These are phyloP conservation scores for Triangularia setosa DNA, from an alignment of 2,329 filamentous ascomycete genomes.

Conservation along the genomic window DNA sequence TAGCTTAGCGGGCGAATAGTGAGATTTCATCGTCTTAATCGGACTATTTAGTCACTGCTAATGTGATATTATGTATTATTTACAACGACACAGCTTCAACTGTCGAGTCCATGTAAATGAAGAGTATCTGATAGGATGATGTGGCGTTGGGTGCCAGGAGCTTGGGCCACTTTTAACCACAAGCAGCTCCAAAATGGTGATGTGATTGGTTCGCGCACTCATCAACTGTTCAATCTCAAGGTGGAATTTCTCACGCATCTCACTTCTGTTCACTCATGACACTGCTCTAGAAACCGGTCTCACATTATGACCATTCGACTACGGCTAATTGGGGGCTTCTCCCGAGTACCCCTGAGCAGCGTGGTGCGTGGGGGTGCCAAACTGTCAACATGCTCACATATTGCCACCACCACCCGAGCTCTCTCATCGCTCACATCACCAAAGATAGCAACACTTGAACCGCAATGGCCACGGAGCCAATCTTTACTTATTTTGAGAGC, in stretches of 20 bases:
- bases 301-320: constrained; percentile 6
- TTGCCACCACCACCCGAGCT: not conserved
- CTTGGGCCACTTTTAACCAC: not conserved
- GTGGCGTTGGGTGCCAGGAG: not conserved
- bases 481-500: not conserved
- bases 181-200: not conserved
- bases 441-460: not conserved
- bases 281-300: not conserved
- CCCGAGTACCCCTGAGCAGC: not conserved
- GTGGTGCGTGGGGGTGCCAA: not conserved
- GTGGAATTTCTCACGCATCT: not conserved
- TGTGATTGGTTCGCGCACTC: not conserved
- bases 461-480: not conserved
- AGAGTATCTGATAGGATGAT: no score
- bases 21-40: no score
- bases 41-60: no score
- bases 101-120: no score
- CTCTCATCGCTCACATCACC: not conserved
- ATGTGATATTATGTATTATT: no score
- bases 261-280: not conserved
- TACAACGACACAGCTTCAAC: no score
- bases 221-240: not conserved
- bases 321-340: not conserved
- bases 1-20: no score
- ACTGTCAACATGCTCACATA: not conserved